Evolutionary conservation across 352 stramenopile genomes (phyloP), one percentile per base, ranked within the genome.

Genomic region (Phytopythium litorale): DNA sequence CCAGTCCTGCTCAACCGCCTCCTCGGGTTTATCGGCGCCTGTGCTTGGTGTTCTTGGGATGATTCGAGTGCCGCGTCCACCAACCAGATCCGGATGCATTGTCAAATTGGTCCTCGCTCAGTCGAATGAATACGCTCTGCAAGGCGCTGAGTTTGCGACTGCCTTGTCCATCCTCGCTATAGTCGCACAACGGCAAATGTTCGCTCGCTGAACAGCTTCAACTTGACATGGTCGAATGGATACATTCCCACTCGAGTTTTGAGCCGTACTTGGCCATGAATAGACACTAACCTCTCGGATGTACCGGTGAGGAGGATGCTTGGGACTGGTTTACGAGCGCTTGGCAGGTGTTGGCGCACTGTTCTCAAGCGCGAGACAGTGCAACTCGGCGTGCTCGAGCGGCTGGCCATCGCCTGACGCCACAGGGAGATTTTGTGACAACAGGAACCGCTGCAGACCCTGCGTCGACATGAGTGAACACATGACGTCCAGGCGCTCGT

Each of bases 391-490:
- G 43, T 91, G 86, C 13, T 65, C 43, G 8, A 66, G 43, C 21
- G 71, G 63, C n/a, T 55, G 51, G 7, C 65, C 67, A 12, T 78
- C 61, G 7, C 68, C 57, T 3, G 74, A 58, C 3, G 55, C 42
- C 38, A 60, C 55, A 5, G 85, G 66, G 23, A 92, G 80, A 38
- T 80, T 72, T 25, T 91, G 76, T n/a, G 72, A 61, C 53, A 84
- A 62, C 1, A 93, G 66, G 57, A 84, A 92, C 23, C 77, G 71
- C 25, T 79, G 76, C n/a, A 95, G 58, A 0, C 80, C 84, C 15
- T 84, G 65, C 4, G 74, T 76, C 3, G 86, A 95, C 61, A 95
- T 64, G 6, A 95, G 62, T 15, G 86, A 95, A 64, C 86, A 93
- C 56, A 95, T 66, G 25, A 88, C 86, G 70, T 95, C 81, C 42